Evolutionary conservation across 495 filamentous ascomycete genomes (phyloP), one percentile per base, ranked within the genome.

Genomic region (Trichocladium uniseriatum): DNA sequence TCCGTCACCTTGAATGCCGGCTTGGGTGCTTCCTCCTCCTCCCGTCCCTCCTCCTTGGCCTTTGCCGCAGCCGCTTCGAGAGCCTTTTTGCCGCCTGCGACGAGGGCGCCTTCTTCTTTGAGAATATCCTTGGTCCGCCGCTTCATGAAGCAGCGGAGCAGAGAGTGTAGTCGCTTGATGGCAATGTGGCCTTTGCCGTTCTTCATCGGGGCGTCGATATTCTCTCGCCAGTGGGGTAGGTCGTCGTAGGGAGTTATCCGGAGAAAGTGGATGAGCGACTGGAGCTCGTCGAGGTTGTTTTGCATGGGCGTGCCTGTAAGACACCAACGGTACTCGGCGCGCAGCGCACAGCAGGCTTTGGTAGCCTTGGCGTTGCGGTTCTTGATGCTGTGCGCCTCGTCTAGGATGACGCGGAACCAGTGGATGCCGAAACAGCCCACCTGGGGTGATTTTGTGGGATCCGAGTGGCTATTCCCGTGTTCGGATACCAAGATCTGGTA

Each of bases 311-410:
- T 98, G 51, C 92, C 92, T 2, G 88, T 94, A 45, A 98, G 72
- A 60, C 92, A 96, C 92, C 92, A 98, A 46, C 92, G 76, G 63
- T 94, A 95, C 57, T 89, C 82, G 18, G 86, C 77, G 41, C 81
- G 72, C 20, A 98, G 69, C 2, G 84, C 83, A 63, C 79, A 98
- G 43, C 80, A 84, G 15, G 91, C 88, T 58, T 95, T 83, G 0
- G 92, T 92, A 9, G 83, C 82, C 68, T 98, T 98, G 14, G 92
- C 89, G 59, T 92, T 95, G 20, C 89, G 82, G 65, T 98, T 98
- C 68, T 97, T 97, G 74, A 98, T 97, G 20, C 86, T 94, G 66
- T 96, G 92, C 4, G 92, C 92, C 69, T 98, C 92, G 53, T 98
- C 92, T 14, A 97, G 76, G 43, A 98, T 91, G 51, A 96, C 80